Evolutionary conservation across 306 rosid species (phyloP).

Genomic region (Fragaria iinumae): DNA sequence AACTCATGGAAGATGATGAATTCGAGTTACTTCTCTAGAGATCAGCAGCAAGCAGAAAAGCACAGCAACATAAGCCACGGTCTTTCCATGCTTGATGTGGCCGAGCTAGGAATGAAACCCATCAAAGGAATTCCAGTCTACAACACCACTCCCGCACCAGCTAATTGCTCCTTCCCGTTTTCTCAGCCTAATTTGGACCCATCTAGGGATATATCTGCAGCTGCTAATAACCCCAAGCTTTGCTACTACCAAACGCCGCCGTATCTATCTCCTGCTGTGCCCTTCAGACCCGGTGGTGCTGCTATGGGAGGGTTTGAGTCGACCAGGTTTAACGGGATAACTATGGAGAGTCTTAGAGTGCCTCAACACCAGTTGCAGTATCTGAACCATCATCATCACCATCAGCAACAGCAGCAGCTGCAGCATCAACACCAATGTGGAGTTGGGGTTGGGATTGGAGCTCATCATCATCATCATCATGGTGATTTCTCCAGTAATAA

Average conservation of each 20-base stretch:
- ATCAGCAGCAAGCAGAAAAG: constrained; percentile 12
- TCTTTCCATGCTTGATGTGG: constrained; percentile 29
- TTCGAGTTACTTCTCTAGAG: constrained; percentile 7
- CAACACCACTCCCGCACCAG: constrained; percentile 11
- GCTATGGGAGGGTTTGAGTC: constrained; percentile 24
- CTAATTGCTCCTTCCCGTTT: constrained; percentile 25
- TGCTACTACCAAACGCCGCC: constrained; percentile 31
- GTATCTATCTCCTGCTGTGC: constrained; percentile 15
- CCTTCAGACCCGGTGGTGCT: constrained; percentile 4
- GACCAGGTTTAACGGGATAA: constrained; percentile 43
- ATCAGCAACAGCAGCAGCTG: constrained; percentile 4
- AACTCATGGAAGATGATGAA: constrained; percentile 35
- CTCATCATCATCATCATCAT: constrained; percentile 10
- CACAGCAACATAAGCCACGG: constrained; percentile 19
- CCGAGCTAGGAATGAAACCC: constrained; percentile 36
- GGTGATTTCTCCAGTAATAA: constrained; percentile 4
- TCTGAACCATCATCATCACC: constrained; percentile 14
- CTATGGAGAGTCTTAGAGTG: constrained; percentile 43
- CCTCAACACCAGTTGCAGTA: constrained; percentile 17
- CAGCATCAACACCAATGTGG: constrained; percentile 22
- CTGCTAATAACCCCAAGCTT: constrained; percentile 16
- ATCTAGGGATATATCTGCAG: constrained; percentile 7
- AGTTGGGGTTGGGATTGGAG: constrained; percentile 14
- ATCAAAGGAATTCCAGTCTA: constrained; percentile 72
- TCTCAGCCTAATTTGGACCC: constrained; percentile 4